Conservation (phyloP, 768 basidiomycete genomes). For the Rhodotorula sphaerocarpa region DNA sequence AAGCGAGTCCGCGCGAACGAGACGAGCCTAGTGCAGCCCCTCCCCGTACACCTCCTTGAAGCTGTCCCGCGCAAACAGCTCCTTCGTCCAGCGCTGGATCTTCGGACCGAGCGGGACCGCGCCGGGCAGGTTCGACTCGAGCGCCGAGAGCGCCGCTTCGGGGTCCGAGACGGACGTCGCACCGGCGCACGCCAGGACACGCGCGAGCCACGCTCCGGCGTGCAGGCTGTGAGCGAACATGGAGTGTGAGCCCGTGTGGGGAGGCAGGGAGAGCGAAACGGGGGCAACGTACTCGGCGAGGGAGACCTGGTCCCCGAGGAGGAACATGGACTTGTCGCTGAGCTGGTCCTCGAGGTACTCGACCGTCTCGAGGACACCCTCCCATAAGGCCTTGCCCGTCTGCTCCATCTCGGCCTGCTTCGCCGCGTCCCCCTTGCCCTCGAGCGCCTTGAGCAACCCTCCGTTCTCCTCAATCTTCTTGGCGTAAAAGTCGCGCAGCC, state of each 20-base stretch:
- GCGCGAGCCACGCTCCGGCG: conserved; percentile 30
- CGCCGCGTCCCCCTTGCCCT: conserved; percentile 18
- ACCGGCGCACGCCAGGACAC: conserved; percentile 25
- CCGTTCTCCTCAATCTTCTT: conserved; percentile 31
- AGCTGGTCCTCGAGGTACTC: conserved; percentile 17
- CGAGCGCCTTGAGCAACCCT: conserved; percentile 8
- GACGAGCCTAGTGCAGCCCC: conserved; percentile 26
- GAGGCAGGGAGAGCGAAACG: no score
- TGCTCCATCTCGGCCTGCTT: background rate
- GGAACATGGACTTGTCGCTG: conserved; percentile 8
- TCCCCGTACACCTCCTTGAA: conserved; percentile 29
- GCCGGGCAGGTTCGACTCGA: conserved; percentile 10
- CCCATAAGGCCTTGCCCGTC: conserved; percentile 8
- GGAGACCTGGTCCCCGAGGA: conserved; percentile 30
- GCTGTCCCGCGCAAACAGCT: conserved; percentile 20
- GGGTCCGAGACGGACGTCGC: conserved; percentile 11
- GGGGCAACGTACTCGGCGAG: conserved; percentile 32
- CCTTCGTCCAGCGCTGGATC: conserved; percentile 7
- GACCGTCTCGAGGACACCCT: conserved; percentile 14
- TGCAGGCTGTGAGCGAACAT: conserved; percentile 9
- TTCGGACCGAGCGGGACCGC: conserved; percentile 16
- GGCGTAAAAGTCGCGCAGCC: conserved; percentile 18
- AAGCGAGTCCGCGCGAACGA: no score
- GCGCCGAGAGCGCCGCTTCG: background rate
- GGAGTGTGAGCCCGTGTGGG: background rate